Base-by-base conservation (phyloP, 805 yeast species). In the Ogataea haglerorum region DNA sequence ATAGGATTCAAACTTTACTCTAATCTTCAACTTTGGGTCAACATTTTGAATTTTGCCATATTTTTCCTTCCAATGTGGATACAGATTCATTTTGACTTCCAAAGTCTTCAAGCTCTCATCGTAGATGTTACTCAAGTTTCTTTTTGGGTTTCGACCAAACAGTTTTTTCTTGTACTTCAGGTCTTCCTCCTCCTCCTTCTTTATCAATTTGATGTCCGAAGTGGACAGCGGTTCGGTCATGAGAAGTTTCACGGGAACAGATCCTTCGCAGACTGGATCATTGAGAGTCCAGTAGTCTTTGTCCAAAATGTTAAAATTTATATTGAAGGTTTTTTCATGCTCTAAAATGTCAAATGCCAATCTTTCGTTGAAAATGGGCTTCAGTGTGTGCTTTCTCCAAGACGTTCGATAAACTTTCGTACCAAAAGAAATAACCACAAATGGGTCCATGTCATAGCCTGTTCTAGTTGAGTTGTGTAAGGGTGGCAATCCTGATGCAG, bases 361-460 rank as follows among this genome's bases (percentile, higher is more conserved):
- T 48, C 82, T 68, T 60, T 90, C 95, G 52, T 88, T 80, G 64
- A 80, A 91, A 1, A 80, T 72, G 0, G 99, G 99, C 40, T 82
- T 81, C 37, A 87, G 61, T 1, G 87, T 82, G 59, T 91, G 97
- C 16, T 85, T 75, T 49, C 81, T 75, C 80, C 89, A 83, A 9
- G 89, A 80, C 0, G 97, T 89, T 50, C 95, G 76, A 60, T 78
- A 91, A 0, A 91, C 88, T 49, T 83, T 83, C 53, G 85, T 82
- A 8, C 96, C 96, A 60, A 91, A 88, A 0, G 96, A 81, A 1
- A 88, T 82, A 14, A 91, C 88, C 3, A 91, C 91, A 64, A 91
- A 93, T 2, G 98, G 98, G 57, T 93, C 99, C 95, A 93, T 87
- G 61, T 89, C 96, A 56, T 85, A 91, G 1, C 90, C 82, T 16